These are phyloP conservation scores for Ploettnerulaceae sp. DNA, from an alignment of 2,329 filamentous ascomycete species.

Conservation along the genomic window DNA sequence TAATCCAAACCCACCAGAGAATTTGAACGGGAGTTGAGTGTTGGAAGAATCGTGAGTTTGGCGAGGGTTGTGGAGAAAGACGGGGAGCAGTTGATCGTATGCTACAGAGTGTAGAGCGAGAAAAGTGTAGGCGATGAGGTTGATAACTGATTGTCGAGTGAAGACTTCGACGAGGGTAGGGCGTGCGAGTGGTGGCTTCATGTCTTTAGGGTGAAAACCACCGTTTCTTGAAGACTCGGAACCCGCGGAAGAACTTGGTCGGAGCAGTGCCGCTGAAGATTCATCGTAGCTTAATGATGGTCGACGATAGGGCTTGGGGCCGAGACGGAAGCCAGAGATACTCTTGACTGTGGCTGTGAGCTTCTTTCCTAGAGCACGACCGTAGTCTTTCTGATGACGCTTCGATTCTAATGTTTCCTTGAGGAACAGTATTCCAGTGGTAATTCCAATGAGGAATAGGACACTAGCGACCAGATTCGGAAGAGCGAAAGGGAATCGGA, in stretches of 20 bases:
- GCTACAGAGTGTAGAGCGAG: constrained; percentile 78
- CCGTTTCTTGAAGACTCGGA: constrained; percentile 26
- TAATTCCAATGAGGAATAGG: constrained; percentile 74
- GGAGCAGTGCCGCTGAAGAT: constrained; percentile 50
- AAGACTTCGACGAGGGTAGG: constrained; percentile 60
- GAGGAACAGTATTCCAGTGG: constrained; percentile 72
- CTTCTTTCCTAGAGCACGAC: constrained; percentile 65
- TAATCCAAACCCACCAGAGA: constrained; percentile 74
- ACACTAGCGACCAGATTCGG: constrained; percentile 75
- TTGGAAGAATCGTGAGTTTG: constrained; percentile 50
- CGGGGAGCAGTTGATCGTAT: constrained; percentile 82
- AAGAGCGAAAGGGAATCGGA: constrained; percentile 73
- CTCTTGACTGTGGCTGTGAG: constrained; percentile 42
- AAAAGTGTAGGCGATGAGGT: constrained; percentile 72
- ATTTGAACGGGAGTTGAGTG: constrained; percentile 69
- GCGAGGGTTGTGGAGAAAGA: constrained; percentile 76
- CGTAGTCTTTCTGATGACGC: constrained; percentile 66
- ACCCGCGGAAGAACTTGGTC: constrained; percentile 32
- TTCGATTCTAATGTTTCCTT: constrained; percentile 78
- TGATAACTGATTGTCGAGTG: constrained; percentile 66
- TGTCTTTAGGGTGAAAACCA: constrained; percentile 25
- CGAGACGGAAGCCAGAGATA: constrained; percentile 14
- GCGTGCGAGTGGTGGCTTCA: constrained; percentile 30
- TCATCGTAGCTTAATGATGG: constrained; percentile 51
- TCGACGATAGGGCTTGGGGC: constrained; percentile 18